phyloP scores from a whole-genome alignment of 139 green algal genomes.

The Tetradesmus obliquus region DNA sequence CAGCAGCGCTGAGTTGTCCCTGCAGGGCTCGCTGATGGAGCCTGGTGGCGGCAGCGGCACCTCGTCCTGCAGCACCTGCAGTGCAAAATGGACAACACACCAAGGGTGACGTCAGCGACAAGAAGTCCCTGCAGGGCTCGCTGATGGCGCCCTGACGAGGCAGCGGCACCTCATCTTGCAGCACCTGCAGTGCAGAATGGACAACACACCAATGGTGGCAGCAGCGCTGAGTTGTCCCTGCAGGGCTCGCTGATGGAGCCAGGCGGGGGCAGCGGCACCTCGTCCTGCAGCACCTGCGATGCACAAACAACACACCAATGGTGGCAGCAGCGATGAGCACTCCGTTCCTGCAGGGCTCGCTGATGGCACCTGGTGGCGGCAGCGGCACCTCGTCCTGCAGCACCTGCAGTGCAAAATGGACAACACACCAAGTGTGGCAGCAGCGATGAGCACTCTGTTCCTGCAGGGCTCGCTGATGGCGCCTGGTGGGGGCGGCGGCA shows the following conservation, averaged over 20 bases:
- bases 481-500: conserved; percentile 53
- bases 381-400: conserved; percentile 65
- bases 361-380: conserved; percentile 58
- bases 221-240: conserved; percentile 53
- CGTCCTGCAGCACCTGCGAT: conserved; percentile 66
- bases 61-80: conserved; percentile 68
- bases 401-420: conserved; percentile 52
- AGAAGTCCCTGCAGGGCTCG: conserved; percentile 53
- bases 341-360: conserved; percentile 67
- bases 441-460: background rate
- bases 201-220: background rate
- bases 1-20: conserved; percentile 52
- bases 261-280: conserved; percentile 55
- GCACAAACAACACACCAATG: background rate
- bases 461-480: conserved; percentile 70
- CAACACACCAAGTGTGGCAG: background rate
- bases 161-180: conserved; percentile 47
- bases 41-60: conserved; percentile 54
- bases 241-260: conserved; percentile 76
- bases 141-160: conserved; percentile 61
- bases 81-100: background rate
- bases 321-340: background rate
- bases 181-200: background rate
- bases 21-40: conserved; percentile 75
- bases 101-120: background rate